Evolutionary conservation across 495 filamentous ascomycete species (phyloP).

Genomic region (Elaphomyces granulatus): DNA sequence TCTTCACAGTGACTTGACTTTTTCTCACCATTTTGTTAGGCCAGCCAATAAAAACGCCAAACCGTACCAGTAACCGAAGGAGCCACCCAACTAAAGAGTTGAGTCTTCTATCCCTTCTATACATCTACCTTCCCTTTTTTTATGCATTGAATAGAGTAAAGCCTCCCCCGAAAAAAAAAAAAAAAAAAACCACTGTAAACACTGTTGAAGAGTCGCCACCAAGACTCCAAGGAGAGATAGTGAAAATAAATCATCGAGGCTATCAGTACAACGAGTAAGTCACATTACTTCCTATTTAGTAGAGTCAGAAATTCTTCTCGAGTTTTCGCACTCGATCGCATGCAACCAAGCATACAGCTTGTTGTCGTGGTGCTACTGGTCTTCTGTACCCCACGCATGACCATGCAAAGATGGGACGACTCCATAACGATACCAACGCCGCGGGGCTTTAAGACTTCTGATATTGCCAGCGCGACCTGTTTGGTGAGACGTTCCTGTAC

Average conservation of each 20-base stretch:
- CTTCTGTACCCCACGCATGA: constrained; percentile 90
- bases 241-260: constrained; percentile 2
- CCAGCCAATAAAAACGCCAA: too few relatives aligned
- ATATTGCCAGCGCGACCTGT: constrained; percentile 87
- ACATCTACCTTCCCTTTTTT: too few relatives aligned
- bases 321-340: constrained; percentile 83
- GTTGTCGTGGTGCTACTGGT: constrained; percentile 76
- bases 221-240: constrained; percentile 23
- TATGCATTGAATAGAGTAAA: too few relatives aligned
- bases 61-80: too few relatives aligned
- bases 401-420: constrained; percentile 96
- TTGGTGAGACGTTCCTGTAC: constrained; percentile 93
- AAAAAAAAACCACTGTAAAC: constrained; percentile 11
- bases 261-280: not conserved
- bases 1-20: too few relatives aligned
- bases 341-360: constrained; percentile 89
- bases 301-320: constrained; percentile 87
- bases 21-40: too few relatives aligned
- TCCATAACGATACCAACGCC: constrained; percentile 97
- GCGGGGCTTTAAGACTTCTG: constrained; percentile 75
- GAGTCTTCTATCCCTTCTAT: too few relatives aligned
- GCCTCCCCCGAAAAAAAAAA: constrained; percentile 1
- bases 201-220: constrained; percentile 28
- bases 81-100: too few relatives aligned
- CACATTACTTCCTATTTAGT: constrained; percentile 43